Base-by-base conservation (phyloP, 768 basidiomycete genomes). In the Asterophora parasitica region DNA sequence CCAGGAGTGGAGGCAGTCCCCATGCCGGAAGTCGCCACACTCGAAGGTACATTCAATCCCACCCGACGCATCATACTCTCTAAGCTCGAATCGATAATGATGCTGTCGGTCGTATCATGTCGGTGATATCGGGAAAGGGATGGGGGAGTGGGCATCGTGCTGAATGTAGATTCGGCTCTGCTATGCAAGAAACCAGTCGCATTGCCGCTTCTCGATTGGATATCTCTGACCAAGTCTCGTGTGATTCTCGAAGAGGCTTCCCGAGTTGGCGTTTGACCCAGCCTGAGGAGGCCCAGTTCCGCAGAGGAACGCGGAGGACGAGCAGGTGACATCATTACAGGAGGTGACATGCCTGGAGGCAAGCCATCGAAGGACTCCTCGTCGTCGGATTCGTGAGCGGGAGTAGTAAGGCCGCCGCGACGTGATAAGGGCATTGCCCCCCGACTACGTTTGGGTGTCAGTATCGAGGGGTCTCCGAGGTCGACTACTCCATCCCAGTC, bases 401-500 rank as follows among this genome's bases (percentile, higher is more conserved):
- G 58, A 7, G 61, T 61, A 11, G 58, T 59, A 8, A 35, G 54
- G 23, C 40, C 38, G 32, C 49, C 38, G 32, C 49, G 52, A 41
- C 47, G 48, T 13, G 46, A 52, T 32, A 30, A 48, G 15, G 50
- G 48, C 17, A 53, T 38, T 7, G 23, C 48, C 34, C 42, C 46
- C 32, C 62, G 54, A 19, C 58, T 61, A 52, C 68, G 73, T 46
- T 61, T 68, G 15, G 77, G 77, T 13, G 78, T 79, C 16, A 67
- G 57, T 13, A 77, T 65, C 23, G 73, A 70, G 5, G 81, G 75
- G 49, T 79, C 79, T 13, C 75, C 72, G 3, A 90, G 75, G 64
- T 94, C 79, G 28, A 90, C 83, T 28, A 92, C 65, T 8, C 88
- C 88, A 57, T 77, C 77, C 86, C 87, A 89, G 12, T 81, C 65